Base-by-base conservation (phyloP, 768 basidiomycete species). In the Fibroporia radiculosa region DNA sequence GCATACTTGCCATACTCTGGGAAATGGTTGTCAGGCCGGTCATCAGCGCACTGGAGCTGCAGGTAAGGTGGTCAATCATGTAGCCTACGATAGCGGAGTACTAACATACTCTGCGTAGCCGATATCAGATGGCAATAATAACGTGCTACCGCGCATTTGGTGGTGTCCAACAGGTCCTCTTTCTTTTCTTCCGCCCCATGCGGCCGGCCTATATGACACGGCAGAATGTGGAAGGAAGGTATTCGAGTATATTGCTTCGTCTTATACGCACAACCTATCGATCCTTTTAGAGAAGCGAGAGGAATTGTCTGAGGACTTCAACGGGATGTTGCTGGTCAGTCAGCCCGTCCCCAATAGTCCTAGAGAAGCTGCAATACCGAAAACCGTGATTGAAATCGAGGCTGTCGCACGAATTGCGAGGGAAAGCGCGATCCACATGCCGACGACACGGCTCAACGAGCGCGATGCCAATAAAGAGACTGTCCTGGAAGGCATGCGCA, bases 101-200 rank as follows among this genome's bases (percentile, higher is more conserved):
- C 6, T 6, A 20, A 7, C 34, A 36, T 36, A 36, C 6, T 7
- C 16, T 36, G n/a, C 34, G 20, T 16, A 36, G n/a, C 7, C 6
- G 4, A 38, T 7, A 19, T 10, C n/a, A 38, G 36, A 4, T 6
- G n/a, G 36, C 18, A 14, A 32, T 16, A 16, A 20, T 26, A 8
- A 27, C 11, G 13, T 22, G 13, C 12, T 29, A 22, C 43, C 44
- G 8, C 53, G 45, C 3, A 33, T 50, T 6, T 48, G 48, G 48
- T 54, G 64, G 65, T 66, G 62, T 49, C 53, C 58, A 2, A 65
- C 62, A 10, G 59, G 59, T 2, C 53, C 52, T 6, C 43, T 66
- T 1, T 24, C 57, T 3, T 56, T 58, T 31, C 57, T 68, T 33
- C 63, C 65, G 4, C 50, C 65, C 16, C 65, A 66, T 48, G 63